Base-by-base conservation (phyloP, 768 basidiomycete genomes). In the Suillus paluster region DNA sequence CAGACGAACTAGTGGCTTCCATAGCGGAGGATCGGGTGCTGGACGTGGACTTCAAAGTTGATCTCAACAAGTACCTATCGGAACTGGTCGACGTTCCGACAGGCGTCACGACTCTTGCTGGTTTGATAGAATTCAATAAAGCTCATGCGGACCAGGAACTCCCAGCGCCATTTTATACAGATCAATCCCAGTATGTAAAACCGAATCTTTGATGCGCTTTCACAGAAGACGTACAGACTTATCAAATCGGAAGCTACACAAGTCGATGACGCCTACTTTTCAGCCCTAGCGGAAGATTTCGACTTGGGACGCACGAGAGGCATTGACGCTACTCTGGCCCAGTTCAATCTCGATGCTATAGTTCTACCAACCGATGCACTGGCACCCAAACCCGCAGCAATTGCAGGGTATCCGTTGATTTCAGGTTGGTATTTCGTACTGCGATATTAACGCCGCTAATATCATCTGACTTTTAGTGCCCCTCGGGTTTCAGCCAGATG, bases 101-200 rank as follows among this genome's bases (percentile, higher is more conserved):
- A 1, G 86, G 85, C 7, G 85, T 87, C 27, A 76, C 77, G 34
- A 82, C 70, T 30, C 77, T 88, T 4, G 83, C 80, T 2, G 84
- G 86, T 55, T 66, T 88, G 49, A 87, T 87, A 39, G 70, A 68
- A 39, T 87, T 86, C 73, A 79, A 88, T 68, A 73, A 78, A 45
- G 77, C 75, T 4, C 78, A 88, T 60, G 74, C 82, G 1, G 70
- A 74, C 8, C 73, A 83, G 17, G 86, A 87, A 66, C 68, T 72
- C 5, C 61, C 71, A 15, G 59, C 70, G 11, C 68, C 73, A 1
- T 68, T 68, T 62, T 77, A 73, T 57, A 67, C 66, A 0, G 66
- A 67, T 46, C 77, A 78, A 58, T 72, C 30, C 30, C 30, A 30
- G 30, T 30, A 30, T 30, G 30, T 30, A 3, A 3, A 30, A 3